A percentile compares a stretch with the other conserved stretches of the same genome.
Conservation (phyloP, 805 yeast genomes). For the Wickerhamomyces bovis region DNA sequence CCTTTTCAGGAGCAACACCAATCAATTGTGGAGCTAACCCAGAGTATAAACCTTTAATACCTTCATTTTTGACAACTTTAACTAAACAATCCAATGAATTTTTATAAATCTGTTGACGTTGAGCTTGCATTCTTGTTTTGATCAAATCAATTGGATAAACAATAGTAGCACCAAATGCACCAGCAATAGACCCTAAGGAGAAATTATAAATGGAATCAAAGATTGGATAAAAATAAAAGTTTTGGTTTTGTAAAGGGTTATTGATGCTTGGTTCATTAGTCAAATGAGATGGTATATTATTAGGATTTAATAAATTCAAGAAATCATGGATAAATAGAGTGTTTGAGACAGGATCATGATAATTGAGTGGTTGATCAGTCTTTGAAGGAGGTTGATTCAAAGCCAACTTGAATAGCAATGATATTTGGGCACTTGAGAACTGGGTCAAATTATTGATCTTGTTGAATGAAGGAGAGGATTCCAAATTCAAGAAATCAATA, state of each 20-base stretch:
- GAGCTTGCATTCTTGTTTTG: constrained; percentile 97
- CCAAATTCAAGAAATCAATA: constrained; percentile 28
- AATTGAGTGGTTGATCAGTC: not conserved
- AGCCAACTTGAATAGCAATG: constrained; percentile 27
- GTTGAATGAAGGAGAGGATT: constrained; percentile 25
- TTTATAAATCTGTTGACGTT: constrained; percentile 65
- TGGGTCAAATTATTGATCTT: constrained; percentile 35
- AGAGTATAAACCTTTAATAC: constrained; percentile 78
- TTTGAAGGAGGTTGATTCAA: constrained; percentile 5
- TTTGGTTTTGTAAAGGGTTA: constrained; percentile 17
- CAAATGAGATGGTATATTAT: constrained; percentile 25
- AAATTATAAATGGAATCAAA: constrained; percentile 87
- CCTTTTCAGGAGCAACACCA: constrained; percentile 98
- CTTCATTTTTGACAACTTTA: constrained; percentile 73
- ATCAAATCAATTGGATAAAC: constrained; percentile 96
- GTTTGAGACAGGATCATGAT: not conserved
- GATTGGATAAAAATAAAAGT: constrained; percentile 48
- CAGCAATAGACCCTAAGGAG: constrained; percentile 88
- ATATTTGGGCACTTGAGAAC: constrained; percentile 36
- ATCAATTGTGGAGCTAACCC: constrained; percentile 92
- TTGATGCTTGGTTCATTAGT: constrained; percentile 14
- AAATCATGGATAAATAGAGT: constrained; percentile 32
- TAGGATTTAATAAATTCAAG: constrained; percentile 35
- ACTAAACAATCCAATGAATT: constrained; percentile 83
- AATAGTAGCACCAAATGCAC: constrained; percentile 96